Conservation (phyloP, 306 rosid genomes). For the Quercus gilva region DNA sequence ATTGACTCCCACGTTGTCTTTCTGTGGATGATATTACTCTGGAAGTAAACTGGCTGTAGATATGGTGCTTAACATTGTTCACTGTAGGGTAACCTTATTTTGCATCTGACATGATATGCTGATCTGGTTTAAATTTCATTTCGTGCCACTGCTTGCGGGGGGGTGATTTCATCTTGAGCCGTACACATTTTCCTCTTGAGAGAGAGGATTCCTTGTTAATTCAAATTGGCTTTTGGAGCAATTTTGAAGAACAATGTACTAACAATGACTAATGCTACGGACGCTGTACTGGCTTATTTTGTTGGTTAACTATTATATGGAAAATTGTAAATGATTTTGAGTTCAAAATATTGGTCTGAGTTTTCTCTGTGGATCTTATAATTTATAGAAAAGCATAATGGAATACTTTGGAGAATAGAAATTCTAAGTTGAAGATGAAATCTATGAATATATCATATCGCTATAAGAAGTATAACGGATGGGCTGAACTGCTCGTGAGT, state of each 20-base stretch:
- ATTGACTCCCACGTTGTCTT: neutral
- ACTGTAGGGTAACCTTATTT: neutral
- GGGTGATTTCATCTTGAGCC: slow-evolving; percentile 2
- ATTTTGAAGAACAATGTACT: slow-evolving; percentile 16
- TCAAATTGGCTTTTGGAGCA: slow-evolving; percentile 2
- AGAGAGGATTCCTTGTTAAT: neutral
- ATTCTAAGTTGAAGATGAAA: neutral
- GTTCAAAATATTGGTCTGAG: slow-evolving; percentile 11
- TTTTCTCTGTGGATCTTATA: neutral
- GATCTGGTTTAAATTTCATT: neutral
- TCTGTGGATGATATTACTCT: slow-evolving; percentile 2
- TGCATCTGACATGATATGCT: neutral
- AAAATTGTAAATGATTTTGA: slow-evolving; percentile 35
- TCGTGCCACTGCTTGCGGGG: neutral
- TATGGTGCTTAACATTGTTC: slow-evolving; percentile 1
- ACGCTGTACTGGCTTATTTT: neutral
- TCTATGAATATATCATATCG: neutral
- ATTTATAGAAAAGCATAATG: neutral
- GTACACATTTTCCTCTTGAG: slow-evolving; percentile 1
- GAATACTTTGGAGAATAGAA: neutral
- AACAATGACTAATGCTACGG: slow-evolving; percentile 14
- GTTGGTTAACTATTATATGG: neutral
- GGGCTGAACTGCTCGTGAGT: neutral
- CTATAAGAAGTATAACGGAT: neutral
- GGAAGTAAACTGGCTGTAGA: slow-evolving; percentile 17